Percentiles rank a stretch among this genome's conserved stretches.
Evolutionary conservation across 768 basidiomycete genomes (phyloP).

Genomic region (Leucosporidium yakuticum): DNA sequence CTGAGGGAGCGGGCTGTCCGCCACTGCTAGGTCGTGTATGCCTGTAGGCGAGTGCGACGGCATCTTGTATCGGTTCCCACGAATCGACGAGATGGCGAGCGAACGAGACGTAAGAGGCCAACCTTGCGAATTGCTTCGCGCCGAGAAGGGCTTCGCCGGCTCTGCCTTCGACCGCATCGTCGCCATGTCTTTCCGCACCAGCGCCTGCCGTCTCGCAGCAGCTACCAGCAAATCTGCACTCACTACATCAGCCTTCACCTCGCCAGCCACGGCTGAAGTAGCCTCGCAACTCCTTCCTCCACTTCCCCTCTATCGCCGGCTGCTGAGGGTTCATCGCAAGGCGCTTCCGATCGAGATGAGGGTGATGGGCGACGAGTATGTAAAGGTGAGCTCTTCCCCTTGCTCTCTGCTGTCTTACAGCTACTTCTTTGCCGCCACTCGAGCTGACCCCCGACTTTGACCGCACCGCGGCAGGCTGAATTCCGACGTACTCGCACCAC

Average conservation of each 20-base stretch:
- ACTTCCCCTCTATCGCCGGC: conserved; percentile 59
- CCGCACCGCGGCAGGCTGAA: conserved; percentile 51
- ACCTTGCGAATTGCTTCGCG: too few species aligned
- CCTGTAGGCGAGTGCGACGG: too few species aligned
- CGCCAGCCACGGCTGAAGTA: conserved; percentile 3
- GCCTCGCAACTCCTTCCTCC: conserved; percentile 31
- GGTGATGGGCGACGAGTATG: conserved; percentile 73
- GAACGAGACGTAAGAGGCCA: too few species aligned
- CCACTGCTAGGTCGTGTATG: too few species aligned
- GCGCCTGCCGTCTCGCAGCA: neutral
- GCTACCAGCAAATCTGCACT: neutral
- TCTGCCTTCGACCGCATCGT: too few species aligned
- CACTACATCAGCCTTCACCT: neutral
- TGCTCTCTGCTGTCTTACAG: conserved; percentile 35
- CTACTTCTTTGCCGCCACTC: conserved; percentile 2
- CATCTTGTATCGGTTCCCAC: too few species aligned
- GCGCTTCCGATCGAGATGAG: conserved; percentile 69
- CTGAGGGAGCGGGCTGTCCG: too few species aligned
- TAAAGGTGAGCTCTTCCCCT: conserved; percentile 50
- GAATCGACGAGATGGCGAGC: too few species aligned
- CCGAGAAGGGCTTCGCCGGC: too few species aligned
- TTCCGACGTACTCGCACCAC: conserved; percentile 73
- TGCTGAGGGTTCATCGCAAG: conserved; percentile 69
- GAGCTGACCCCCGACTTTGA: conserved; percentile 21
- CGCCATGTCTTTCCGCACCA: too few species aligned